Base-by-base conservation (phyloP, 148 eudicot genomes). In the Heliosperma pusillum region DNA sequence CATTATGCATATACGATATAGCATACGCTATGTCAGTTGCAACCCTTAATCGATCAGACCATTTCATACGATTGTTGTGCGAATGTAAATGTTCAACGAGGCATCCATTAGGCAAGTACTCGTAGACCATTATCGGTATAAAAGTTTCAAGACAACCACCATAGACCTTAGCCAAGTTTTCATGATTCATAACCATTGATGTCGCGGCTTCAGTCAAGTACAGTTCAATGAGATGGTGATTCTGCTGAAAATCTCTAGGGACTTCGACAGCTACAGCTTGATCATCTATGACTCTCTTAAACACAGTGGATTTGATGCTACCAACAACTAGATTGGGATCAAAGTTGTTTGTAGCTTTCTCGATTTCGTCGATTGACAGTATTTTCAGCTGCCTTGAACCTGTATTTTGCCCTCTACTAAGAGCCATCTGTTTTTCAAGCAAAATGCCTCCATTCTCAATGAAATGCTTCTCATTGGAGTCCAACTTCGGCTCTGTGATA, bases 121-220 rank as follows among this genome's bases (percentile, higher is more conserved):
- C 86, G n/a, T 78, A 83, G 19, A 74, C 83, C 4, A 74, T 64
- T 7, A 84, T 73, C 2, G 82, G 80, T 19, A 81, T 77, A 13
- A 6, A 52, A 4, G 79, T 74, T 71, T 80, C 81, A 2, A 83
- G 78, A 69, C 86, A 83, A 68, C 86, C n/a, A n/a, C n/a, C n/a
- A n/a, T 70, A 78, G 30, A 80, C 61, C 67, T 82, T 78, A 44
- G 74, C 78, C 29, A 82, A 47, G 57, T 78, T 78, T 50, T 50
- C 68, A 15, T 83, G 86, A 50, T 59, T 80, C 66, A 74, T 74
- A 17, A 72, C 80, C 58, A 74, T 61, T 10, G 70, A 50, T 52
- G 68, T 73, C 19, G 81, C 75, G 21, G 78, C 80, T 74, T 76
- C 85, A 22, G 62, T 83, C 10, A 79, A 66, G 75, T 62, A 68